Evolutionary conservation across 169 alveolate genomes (phyloP).

Genomic region (Cardiosporidium cionae): DNA sequence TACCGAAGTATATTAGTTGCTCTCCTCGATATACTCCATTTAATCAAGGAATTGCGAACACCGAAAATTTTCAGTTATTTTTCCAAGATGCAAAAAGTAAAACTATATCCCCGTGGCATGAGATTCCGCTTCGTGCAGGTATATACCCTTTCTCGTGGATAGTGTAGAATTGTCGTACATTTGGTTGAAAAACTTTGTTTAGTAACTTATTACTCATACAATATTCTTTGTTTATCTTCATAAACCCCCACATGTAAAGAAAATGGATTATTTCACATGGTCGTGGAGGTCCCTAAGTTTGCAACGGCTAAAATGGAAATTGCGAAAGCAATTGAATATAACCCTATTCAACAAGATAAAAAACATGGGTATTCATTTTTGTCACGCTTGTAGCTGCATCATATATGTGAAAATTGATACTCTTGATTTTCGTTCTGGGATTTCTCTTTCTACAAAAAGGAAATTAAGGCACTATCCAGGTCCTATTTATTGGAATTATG

Average conservation of each 20-base stretch:
- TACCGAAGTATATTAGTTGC: no score
- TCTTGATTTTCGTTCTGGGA: background rate
- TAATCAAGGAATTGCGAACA: background rate
- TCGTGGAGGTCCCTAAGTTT: background rate
- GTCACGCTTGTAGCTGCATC: background rate
- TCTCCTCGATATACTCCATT: background rate
- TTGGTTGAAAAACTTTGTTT: background rate
- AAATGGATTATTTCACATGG: background rate
- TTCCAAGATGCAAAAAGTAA: background rate
- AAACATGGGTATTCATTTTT: background rate
- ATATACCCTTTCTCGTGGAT: background rate
- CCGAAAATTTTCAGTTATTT: background rate
- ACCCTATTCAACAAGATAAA: background rate
- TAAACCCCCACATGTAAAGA: background rate
- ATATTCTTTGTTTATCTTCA: background rate
- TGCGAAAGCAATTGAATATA: background rate
- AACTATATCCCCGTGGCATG: background rate
- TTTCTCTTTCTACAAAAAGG: background rate
- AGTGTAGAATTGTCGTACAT: background rate
- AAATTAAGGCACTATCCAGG: slow-evolving; percentile 53
- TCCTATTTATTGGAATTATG: slow-evolving; percentile 80
- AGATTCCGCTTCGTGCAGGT: background rate
- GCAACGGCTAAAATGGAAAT: background rate
- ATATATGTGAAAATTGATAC: background rate
- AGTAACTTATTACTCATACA: background rate